phyloP scores from a whole-genome alignment of 305 asterid species.

The Fraxinus greggii region DNA sequence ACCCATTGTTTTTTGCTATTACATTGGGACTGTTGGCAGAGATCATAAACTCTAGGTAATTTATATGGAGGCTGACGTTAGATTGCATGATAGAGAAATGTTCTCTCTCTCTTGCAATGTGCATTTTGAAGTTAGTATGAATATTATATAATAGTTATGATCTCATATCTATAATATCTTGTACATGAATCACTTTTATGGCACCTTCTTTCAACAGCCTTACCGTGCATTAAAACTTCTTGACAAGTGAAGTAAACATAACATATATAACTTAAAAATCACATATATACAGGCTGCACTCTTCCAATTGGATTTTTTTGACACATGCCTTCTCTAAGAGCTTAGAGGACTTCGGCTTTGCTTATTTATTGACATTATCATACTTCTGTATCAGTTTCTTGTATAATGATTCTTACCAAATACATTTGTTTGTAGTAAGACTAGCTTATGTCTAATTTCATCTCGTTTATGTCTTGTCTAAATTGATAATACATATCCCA shows the following conservation, averaged over 20 bases:
- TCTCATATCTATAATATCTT: background rate
- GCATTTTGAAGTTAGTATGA: background rate
- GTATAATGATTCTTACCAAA: background rate
- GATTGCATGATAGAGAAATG: conserved; percentile 6
- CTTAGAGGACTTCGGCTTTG: background rate
- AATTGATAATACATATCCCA: no score
- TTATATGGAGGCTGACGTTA: conserved; percentile 5
- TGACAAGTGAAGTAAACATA: background rate
- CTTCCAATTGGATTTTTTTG: background rate
- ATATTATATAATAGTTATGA: background rate
- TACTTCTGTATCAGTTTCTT: background rate
- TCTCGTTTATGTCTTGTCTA: no score
- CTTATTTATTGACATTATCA: background rate
- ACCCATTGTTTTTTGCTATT: conserved; percentile 88
- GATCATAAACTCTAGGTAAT: conserved; percentile 92
- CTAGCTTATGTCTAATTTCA: no score
- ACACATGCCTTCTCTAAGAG: background rate
- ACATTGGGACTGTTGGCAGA: conserved; percentile 91
- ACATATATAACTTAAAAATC: background rate
- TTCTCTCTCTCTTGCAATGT: background rate
- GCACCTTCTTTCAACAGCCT: background rate
- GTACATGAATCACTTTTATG: conserved; percentile 4
- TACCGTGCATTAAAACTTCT: background rate
- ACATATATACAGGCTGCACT: background rate
- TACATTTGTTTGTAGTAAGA: background rate